phyloP scores from a whole-genome alignment of 2,329 filamentous ascomycete genomes.

The Ceratocystis destructans region DNA sequence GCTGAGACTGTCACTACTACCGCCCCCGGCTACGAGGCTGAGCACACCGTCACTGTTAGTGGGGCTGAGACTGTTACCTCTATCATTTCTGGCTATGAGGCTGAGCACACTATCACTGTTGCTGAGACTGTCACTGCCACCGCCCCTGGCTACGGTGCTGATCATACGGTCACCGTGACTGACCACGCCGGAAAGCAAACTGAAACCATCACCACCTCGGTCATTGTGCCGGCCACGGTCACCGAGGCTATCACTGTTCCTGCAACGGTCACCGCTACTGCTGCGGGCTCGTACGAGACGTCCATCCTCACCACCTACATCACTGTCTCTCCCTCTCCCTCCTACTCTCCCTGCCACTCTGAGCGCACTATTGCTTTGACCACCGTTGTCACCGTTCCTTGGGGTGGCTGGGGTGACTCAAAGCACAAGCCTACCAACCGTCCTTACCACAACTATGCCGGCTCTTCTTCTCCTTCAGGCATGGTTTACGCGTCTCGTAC shows the following conservation, averaged over 20 bases:
- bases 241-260: constrained; percentile 15
- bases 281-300: constrained; percentile 12
- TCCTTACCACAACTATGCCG: neutral
- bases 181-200: constrained; percentile 3
- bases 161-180: constrained; percentile 18
- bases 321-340: constrained; percentile 14
- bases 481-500: neutral
- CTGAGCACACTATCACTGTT: constrained; percentile 29
- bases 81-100: constrained; percentile 26
- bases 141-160: constrained; percentile 26
- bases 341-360: constrained; percentile 8
- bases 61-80: constrained; percentile 30
- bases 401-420: constrained; percentile 2
- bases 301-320: constrained; percentile 16
- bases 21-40: constrained; percentile 10
- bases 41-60: constrained; percentile 22
- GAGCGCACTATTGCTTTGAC: constrained; percentile 16
- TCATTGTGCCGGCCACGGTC: constrained; percentile 16
- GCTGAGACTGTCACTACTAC: constrained; percentile 19
- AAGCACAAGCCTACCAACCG: constrained; percentile 10
- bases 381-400: constrained; percentile 17
- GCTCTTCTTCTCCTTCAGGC: neutral
- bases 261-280: constrained; percentile 16
- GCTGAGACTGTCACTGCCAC: constrained; percentile 26
- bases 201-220: constrained; percentile 14